Conservation (phyloP, 164 flowering plant genomes). For the Vitis amurensis region DNA sequence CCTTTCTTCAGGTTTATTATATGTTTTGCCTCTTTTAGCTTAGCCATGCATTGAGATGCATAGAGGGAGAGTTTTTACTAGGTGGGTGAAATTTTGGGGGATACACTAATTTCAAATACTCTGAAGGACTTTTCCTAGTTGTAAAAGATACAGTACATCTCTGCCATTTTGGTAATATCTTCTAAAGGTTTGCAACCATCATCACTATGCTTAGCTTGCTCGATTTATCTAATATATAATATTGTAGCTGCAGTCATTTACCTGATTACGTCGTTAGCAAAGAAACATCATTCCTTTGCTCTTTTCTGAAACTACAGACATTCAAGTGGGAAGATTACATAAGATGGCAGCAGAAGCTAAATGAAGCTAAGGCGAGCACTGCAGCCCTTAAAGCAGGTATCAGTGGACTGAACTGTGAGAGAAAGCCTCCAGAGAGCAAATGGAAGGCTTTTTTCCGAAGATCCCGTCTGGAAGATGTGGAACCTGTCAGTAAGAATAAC, state of each 20-base stretch:
- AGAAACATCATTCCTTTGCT: background rate
- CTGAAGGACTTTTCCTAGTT: too few species aligned
- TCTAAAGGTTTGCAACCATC: too few species aligned
- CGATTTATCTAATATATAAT: background rate
- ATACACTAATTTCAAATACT: too few species aligned
- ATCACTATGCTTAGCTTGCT: too few species aligned
- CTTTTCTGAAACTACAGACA: slow-evolving; percentile 39
- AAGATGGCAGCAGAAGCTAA: slow-evolving; percentile 67
- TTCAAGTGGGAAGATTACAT: slow-evolving; percentile 90
- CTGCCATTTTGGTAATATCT: too few species aligned
- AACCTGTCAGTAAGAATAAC: slow-evolving; percentile 53
- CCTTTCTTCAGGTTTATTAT: too few species aligned
- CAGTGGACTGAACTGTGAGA: slow-evolving; percentile 43
- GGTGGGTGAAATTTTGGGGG: too few species aligned
- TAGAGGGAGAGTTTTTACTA: too few species aligned
- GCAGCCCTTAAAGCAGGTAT: slow-evolving; percentile 78
- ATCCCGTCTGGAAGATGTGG: slow-evolving; percentile 51
- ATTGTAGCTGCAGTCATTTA: background rate
- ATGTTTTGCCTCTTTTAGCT: too few species aligned
- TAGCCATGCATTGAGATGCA: too few species aligned
- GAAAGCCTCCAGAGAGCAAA: slow-evolving; percentile 61
- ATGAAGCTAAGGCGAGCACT: slow-evolving; percentile 78
- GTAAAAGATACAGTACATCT: too few species aligned
- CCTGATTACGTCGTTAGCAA: too few species aligned
- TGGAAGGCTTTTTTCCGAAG: slow-evolving; percentile 64